A percentile compares a stretch with the other conserved stretches of the same genome.
Evolutionary conservation across 1,284 basidiomycete genomes (phyloP).

Genomic region (Grifola frondosa): DNA sequence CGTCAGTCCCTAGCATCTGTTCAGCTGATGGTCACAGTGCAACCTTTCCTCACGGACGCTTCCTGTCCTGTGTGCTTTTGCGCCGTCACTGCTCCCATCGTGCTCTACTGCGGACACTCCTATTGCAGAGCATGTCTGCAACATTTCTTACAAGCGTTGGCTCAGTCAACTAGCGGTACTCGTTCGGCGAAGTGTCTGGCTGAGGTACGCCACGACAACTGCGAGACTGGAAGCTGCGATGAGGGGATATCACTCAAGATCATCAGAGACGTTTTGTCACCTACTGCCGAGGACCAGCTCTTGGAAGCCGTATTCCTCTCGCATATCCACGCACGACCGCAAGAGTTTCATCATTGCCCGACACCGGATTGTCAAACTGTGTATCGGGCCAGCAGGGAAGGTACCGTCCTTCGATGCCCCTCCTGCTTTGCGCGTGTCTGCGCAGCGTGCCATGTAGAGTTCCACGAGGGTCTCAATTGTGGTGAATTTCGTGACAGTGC

Average conservation of each 20-base stretch:
- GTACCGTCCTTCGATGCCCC: slow-evolving; percentile 29
- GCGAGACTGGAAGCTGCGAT: slow-evolving; percentile 23
- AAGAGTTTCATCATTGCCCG: slow-evolving; percentile 49
- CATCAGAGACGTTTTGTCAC: slow-evolving; percentile 40
- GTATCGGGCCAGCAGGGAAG: slow-evolving; percentile 24
- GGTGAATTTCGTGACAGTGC: slow-evolving; percentile 24
- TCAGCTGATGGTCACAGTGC: not conserved
- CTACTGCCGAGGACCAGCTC: slow-evolving; percentile 37
- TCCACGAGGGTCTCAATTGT: slow-evolving; percentile 34
- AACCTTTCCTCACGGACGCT: slow-evolving; percentile 19
- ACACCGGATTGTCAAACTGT: slow-evolving; percentile 31
- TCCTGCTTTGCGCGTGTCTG: slow-evolving; percentile 28
- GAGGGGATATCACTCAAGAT: slow-evolving; percentile 37
- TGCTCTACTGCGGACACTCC: slow-evolving; percentile 45
- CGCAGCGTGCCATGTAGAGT: slow-evolving; percentile 30
- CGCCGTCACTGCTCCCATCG: slow-evolving; percentile 35
- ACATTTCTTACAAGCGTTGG: slow-evolving; percentile 37
- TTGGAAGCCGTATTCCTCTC: slow-evolving; percentile 40
- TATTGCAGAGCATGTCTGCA: slow-evolving; percentile 52
- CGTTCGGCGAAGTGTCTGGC: slow-evolving; percentile 38
- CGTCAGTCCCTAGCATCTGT: slow-evolving; percentile 1
- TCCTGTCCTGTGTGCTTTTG: slow-evolving; percentile 45
- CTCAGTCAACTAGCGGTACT: slow-evolving; percentile 24
- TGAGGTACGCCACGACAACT: slow-evolving; percentile 3
- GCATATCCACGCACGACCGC: slow-evolving; percentile 38